phyloP scores from a whole-genome alignment of 768 basidiomycete species.

The Strobilomyces dryophilus region DNA sequence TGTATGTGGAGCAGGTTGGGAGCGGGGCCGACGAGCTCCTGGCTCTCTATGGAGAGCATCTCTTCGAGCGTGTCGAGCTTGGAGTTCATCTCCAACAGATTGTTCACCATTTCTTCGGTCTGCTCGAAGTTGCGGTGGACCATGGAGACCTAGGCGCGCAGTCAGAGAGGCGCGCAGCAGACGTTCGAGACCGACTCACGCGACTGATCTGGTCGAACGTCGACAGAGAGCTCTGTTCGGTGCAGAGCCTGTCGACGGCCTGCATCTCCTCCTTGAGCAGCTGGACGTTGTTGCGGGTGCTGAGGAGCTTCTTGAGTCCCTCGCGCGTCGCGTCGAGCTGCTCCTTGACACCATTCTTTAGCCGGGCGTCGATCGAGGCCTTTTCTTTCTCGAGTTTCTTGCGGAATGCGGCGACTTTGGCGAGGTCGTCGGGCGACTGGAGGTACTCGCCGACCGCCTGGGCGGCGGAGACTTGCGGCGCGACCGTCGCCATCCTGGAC shows the following conservation, averaged over 20 bases:
- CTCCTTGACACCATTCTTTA: slow-evolving; percentile 88
- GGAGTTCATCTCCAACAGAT: slow-evolving; percentile 87
- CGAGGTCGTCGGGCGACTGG: slow-evolving; percentile 90
- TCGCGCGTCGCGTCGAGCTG: slow-evolving; percentile 89
- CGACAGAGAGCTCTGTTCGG: slow-evolving; percentile 70
- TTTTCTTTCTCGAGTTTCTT: slow-evolving; percentile 98
- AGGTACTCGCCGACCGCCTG: slow-evolving; percentile 88
- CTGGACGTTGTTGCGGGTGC: slow-evolving; percentile 75
- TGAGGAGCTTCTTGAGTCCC: slow-evolving; percentile 76
- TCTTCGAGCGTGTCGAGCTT: slow-evolving; percentile 76
- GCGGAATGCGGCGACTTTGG: slow-evolving; percentile 81
- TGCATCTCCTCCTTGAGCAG: slow-evolving; percentile 83
- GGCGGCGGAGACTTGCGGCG: slow-evolving; percentile 64
- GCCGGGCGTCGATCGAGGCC: slow-evolving; percentile 84
- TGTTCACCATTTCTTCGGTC: slow-evolving; percentile 93
- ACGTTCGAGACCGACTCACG: slow-evolving; percentile 29
- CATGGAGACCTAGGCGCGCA: slow-evolving; percentile 81
- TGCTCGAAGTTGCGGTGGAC: slow-evolving; percentile 94
- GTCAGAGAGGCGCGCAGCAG: not conserved
- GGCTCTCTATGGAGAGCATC: slow-evolving; percentile 70
- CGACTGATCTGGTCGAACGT: slow-evolving; percentile 96
- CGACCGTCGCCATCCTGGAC: too few species aligned
- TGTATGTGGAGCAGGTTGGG: slow-evolving; percentile 88
- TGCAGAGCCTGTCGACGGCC: slow-evolving; percentile 69
- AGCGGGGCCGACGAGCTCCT: slow-evolving; percentile 80